Base-by-base conservation (phyloP, 1,284 basidiomycete genomes). In the Leccinum fuscescens region DNA sequence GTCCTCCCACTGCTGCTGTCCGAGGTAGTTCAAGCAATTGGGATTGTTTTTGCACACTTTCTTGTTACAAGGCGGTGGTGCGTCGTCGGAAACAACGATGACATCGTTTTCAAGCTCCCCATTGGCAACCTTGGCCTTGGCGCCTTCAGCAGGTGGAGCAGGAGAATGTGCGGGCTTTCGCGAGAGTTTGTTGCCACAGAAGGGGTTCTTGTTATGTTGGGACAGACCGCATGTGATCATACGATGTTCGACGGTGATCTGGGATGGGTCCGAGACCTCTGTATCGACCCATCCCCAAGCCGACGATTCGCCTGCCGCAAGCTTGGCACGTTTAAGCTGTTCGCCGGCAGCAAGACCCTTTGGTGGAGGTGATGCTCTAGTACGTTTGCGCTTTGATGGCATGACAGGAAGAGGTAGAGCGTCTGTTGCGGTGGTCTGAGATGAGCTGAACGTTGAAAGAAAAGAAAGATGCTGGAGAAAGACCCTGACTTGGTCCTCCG, bases 21-120 rank as follows among this genome's bases (percentile, higher is more conserved):
- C 93, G 29, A 96, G 75, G 74, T 93, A 86, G 71, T 95, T 96
- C 63, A 94, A 77, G 72, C 94, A 96, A 60, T 87, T 84, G 6
- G 92, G 90, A 69, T 92, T 93, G 55, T 73, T 75, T 68, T 81
- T 87, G 74, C 94, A 97, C 4, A 63, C 56, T 61, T 84, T 90
- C 64, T 81, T 82, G 55, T 74, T 80, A 69, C 94, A 96, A 15
- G 69, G 65, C 1, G 74, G 71, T 49, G 71, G 73, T 35, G 89
- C 87, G 55, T 88, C 84, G 55, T 90, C 89, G 1, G 86, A 86
- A 44, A 90, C 79, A 22, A 89, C 78, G 56, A 90, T 87, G 48
- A 89, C 73, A 67, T 89, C 88, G 64, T 82, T 82, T 48, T 79
- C 77, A 12, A 80, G 74, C 68, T 82, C 81, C 58, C 80, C 81